Base-by-base conservation (phyloP, 1,284 basidiomycete genomes). In the Trichosporon asahii region DNA sequence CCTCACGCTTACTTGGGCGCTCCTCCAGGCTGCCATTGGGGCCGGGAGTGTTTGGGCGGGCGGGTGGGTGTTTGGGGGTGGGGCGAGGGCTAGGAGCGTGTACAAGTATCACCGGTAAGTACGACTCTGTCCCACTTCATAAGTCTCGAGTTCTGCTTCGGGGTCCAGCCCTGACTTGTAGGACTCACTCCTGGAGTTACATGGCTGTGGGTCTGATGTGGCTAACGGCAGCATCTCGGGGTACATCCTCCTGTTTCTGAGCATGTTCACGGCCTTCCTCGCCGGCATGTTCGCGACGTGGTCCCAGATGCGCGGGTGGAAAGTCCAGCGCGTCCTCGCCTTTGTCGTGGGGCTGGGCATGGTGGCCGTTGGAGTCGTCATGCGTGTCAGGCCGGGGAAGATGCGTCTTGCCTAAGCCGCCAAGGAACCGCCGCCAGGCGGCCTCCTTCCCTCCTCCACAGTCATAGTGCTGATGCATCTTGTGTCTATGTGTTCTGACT, bases 61-160 rank as follows among this genome's bases (percentile, higher is more conserved):
- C 44, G 78, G 76, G 1, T 72, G 70, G 64, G 66, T 63, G 14
- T 73, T 80, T 29, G 79, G 79, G 6, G 80, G 80, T 11, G 76
- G 72, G 2, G 70, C 65, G 5, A 76, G 75, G 35, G 82, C 81
- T 0, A 82, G 78, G 72, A 71, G 64, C 31, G 74, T 81, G 15
- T 84, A 82, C 75, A 83, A 83, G 69, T 82, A 80, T 66, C 82
- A 84, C 71, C 74, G 80, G 80, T 81, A 69, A 70, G 79, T 79
- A 2, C 31, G 11, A 33, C n/a, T n/a, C n/a, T n/a, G n/a, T n/a
- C n/a, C n/a, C n/a, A 33, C 7, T 33, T 33, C 31, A 33, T 33
- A 23, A 21, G 21, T 9, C 11, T 1, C 6, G n/a, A n/a, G n/a
- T n/a, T n/a, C n/a, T n/a, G n/a, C n/a, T n/a, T n/a, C n/a, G n/a